Base-by-base conservation (phyloP, 305 asterid genomes). In the Rubia tinctorum region DNA sequence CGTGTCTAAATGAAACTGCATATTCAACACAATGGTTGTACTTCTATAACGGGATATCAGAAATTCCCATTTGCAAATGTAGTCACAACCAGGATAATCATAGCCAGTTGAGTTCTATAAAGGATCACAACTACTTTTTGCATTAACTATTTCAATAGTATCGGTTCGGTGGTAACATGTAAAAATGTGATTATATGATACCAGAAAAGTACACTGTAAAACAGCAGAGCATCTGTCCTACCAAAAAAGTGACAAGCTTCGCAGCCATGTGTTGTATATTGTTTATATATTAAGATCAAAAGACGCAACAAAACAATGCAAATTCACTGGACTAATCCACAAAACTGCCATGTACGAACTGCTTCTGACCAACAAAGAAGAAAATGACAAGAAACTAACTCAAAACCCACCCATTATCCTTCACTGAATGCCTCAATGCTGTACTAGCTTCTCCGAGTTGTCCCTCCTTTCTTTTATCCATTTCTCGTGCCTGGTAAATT, bases 371-470 rank as follows among this genome's bases (percentile, higher is more conserved):
- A 7, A 49, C 49, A 55, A 68, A 68, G 25, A 53, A 70, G 40
- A 55, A 70, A 4, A 11, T 49, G 18, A 49, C 55, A 47, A 47
- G 7, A 51, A 53, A 51, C 13, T 18, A 71, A 71, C 23, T 39
- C 5, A 37, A 40, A 45, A 69, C 91, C 74, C 86, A 96, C 99
- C 91, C 97, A 76, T 84, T 96, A 82, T 96, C 99, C 79, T 97
- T 90, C 84, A 93, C 99, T 65, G 98, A 90, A 76, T 98, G 97
- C 82, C 98, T 85, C 69, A 93, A 80, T 76, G 96, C 93, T 74
- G 95, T 96, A 86, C 98, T 86, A 76, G 95, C 95, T 82, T 96
- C 98, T 37, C 99, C 98, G 42, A 97, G 99, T 79, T 90, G 84
- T 2, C 98, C 98, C 83, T 96, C 99, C 84, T 85, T 96, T 77